Evolutionary conservation across 345 rosid species (phyloP), one percentile per base, ranked within the genome.

Genomic region (Syzygium aromaticum): DNA sequence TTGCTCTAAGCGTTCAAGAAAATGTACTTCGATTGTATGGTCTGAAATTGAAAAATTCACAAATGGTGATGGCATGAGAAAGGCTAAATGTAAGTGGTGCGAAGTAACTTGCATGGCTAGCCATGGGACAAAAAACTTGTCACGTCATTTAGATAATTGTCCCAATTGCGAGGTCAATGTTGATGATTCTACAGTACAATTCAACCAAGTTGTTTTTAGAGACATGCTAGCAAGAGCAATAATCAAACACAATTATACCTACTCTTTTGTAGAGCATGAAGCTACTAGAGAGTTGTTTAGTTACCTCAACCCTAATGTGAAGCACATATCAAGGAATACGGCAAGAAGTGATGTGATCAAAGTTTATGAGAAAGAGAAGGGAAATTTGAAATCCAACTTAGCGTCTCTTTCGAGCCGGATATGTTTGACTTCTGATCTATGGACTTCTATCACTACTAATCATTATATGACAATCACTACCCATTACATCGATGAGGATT

Each of bases 1-100:
- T 13, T n/a, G 73, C 19, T n/a, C 73, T 61, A 23, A 56, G 40
- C 40, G 40, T 3, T 38, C 40, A 38, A 38, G 40, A 38, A 38
- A 38, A 38, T 38, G 40, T 38, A 38, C 40, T 38, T 38, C 3
- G 40, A 38, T 38, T 56, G 61, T 27, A 56, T 56, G 61, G 61
- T 23, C 2, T n/a, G 9, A 14, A 14, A n/a, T 61, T 0, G 30
- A 61, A n/a, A 61, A 61, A 61, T n/a, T n/a, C 19, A 13, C 30
- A 3, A 19, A 61, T 61, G 30, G 0, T n/a, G 73, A 61, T 56
- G 61, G 61, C n/a, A 9, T 56, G 0, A 56, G 7, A 6, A 61
- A 61, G 19, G 73, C 73, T 61, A n/a, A 61, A 61, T n/a, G 33
- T n/a, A n/a, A 61, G 19, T n/a, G 38, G 73, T 61, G 38, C 7